These are phyloP conservation scores for Lachnellula cervina DNA, from an alignment of 2,329 filamentous ascomycete species.

Conservation along the genomic window DNA sequence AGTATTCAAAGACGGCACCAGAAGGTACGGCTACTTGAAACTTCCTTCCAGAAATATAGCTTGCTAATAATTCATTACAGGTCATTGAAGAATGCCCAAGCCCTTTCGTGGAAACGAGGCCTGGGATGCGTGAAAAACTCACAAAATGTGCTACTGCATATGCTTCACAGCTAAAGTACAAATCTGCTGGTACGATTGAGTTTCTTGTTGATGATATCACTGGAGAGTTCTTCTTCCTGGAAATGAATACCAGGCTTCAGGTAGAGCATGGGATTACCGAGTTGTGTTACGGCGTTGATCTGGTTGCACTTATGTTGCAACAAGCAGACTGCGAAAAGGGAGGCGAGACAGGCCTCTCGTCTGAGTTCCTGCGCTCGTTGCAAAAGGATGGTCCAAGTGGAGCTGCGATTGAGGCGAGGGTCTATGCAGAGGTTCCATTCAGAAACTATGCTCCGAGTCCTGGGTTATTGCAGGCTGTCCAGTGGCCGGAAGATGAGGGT, in stretches of 20 bases:
- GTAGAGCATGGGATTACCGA: constrained; percentile 24
- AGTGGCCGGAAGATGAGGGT: constrained; percentile 12
- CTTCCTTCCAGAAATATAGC: background rate
- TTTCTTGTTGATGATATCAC: constrained; percentile 55
- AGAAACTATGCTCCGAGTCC: constrained; percentile 57
- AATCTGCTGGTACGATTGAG: constrained; percentile 55
- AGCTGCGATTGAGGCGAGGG: constrained; percentile 65
- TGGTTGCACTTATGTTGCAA: constrained; percentile 27
- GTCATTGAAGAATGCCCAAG: constrained; percentile 67
- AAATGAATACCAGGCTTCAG: constrained; percentile 22
- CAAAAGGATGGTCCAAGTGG: constrained; percentile 45
- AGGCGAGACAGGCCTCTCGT: constrained; percentile 19
- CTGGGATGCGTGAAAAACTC: constrained; percentile 33
- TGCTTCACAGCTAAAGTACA: constrained; percentile 44
- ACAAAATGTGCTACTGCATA: constrained; percentile 37
- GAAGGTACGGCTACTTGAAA: constrained; percentile 36
- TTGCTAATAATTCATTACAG: background rate
- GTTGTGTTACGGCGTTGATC: constrained; percentile 17
- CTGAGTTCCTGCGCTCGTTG: constrained; percentile 38
- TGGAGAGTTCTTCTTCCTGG: constrained; percentile 38
- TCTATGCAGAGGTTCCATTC: constrained; percentile 67
- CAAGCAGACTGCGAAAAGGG: constrained; percentile 17
- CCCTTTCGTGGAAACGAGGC: constrained; percentile 45
- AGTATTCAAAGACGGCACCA: constrained; percentile 64
- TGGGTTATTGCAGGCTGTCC: constrained; percentile 35